Percentiles rank a stretch among this genome's conserved stretches.
Conservation (phyloP, 176 grass and related monocot species). For the Carex littledalei region DNA sequence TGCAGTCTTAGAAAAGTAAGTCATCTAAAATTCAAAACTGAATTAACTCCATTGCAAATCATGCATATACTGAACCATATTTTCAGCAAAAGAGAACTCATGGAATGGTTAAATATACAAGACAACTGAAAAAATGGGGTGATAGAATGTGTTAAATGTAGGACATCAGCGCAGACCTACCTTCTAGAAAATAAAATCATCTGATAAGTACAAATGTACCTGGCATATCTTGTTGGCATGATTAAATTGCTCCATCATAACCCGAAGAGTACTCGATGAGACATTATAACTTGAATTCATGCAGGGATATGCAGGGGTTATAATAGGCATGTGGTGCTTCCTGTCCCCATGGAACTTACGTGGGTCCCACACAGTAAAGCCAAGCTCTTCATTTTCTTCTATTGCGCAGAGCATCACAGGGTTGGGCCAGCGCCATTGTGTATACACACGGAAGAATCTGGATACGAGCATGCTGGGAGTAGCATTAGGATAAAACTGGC, state of each 20-base stretch:
- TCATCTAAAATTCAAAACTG: background rate
- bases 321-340: slow-evolving; percentile 92
- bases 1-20: background rate
- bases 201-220: slow-evolving; percentile 29
- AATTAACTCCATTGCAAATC: slow-evolving; percentile 4
- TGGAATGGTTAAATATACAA: background rate
- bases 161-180: background rate
- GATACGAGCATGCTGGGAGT: slow-evolving; percentile 90
- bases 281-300: slow-evolving; percentile 99
- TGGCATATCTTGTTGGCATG: slow-evolving; percentile 80
- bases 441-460: slow-evolving; percentile 88
- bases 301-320: slow-evolving; percentile 94
- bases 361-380: slow-evolving; percentile 93
- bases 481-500: slow-evolving; percentile 95
- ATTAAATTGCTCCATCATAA: slow-evolving; percentile 89
- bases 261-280: slow-evolving; percentile 77
- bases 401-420: slow-evolving; percentile 92
- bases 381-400: slow-evolving; percentile 79
- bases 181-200: background rate
- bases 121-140: background rate
- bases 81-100: slow-evolving; percentile 1
- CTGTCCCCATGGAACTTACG: slow-evolving; percentile 80
- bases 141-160: slow-evolving; percentile 8
- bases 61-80: slow-evolving; percentile 13
- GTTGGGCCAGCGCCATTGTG: slow-evolving; percentile 88